Percentiles rank a stretch among this genome's conserved stretches.
Evolutionary conservation across 1,284 basidiomycete species (phyloP).

Genomic region (Malassezia caprae): DNA sequence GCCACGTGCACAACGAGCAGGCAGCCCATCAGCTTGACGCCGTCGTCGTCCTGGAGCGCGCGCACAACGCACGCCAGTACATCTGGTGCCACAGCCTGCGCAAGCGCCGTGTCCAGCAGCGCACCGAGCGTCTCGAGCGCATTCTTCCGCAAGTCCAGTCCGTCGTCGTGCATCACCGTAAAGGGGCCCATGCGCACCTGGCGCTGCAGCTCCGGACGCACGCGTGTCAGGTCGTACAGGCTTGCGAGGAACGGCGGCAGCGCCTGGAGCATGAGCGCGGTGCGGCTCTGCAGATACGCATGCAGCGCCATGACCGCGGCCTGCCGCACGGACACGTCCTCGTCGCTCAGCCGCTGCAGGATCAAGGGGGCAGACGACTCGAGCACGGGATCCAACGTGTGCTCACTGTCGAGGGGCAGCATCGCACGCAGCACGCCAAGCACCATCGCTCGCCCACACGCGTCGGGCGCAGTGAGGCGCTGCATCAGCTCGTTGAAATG

Average conservation of each 20-base stretch:
- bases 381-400: conserved; percentile 76
- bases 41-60: conserved; percentile 81
- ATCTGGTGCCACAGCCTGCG: conserved; percentile 70
- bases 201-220: conserved; percentile 53
- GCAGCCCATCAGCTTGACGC: conserved; percentile 91
- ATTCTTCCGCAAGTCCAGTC: conserved; percentile 72
- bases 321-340: conserved; percentile 52
- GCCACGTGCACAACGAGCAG: conserved; percentile 87
- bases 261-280: conserved; percentile 77
- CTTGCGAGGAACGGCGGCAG: conserved; percentile 65
- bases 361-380: conserved; percentile 79
- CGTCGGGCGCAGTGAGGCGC: conserved; percentile 55
- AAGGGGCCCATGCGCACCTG: conserved; percentile 97
- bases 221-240: conserved; percentile 74
- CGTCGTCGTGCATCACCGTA: conserved; percentile 87
- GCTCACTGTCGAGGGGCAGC: conserved; percentile 68
- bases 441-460: conserved; percentile 64
- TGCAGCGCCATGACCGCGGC: conserved; percentile 63
- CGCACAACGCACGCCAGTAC: conserved; percentile 72
- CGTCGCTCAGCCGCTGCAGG: conserved; percentile 72
- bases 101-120: conserved; percentile 77
- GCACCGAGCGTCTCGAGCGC: conserved; percentile 97
- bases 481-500: conserved; percentile 61
- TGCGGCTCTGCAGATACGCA: conserved; percentile 86
- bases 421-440: conserved; percentile 90